Conservation (phyloP, 2,329 filamentous ascomycete species). For the Fusarium sp. region DNA sequence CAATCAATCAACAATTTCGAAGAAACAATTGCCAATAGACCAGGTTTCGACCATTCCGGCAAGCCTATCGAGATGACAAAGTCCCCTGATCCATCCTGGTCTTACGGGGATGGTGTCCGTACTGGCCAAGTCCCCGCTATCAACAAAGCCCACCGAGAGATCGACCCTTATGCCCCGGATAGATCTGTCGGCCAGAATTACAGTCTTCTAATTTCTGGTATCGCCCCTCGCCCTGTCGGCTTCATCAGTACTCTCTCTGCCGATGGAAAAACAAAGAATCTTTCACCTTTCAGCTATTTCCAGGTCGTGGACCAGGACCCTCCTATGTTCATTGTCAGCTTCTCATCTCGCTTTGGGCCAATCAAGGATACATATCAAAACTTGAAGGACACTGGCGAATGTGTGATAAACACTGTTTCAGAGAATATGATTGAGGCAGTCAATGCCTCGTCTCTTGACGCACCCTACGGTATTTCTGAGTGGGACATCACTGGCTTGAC, state of each 20-base stretch:
- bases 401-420: slow-evolving; percentile 86
- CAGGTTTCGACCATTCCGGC: slow-evolving; percentile 41
- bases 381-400: slow-evolving; percentile 76
- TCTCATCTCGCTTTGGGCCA: slow-evolving; percentile 55
- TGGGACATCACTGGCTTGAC: slow-evolving; percentile 85
- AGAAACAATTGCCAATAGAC: slow-evolving; percentile 37
- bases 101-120: slow-evolving; percentile 52
- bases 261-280: slow-evolving; percentile 74
- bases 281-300: slow-evolving; percentile 90
- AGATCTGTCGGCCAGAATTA: slow-evolving; percentile 80
- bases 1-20: slow-evolving; percentile 39
- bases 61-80: slow-evolving; percentile 43
- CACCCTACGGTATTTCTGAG: slow-evolving; percentile 80
- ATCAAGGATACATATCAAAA: slow-evolving; percentile 86
- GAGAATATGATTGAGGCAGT: slow-evolving; percentile 89
- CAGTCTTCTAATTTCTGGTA: slow-evolving; percentile 82
- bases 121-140: slow-evolving; percentile 11
- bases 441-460: slow-evolving; percentile 80
- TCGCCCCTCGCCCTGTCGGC: slow-evolving; percentile 82
- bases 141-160: slow-evolving; percentile 68
- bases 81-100: slow-evolving; percentile 60
- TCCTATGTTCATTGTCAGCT: slow-evolving; percentile 77
- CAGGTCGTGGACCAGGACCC: slow-evolving; percentile 87
- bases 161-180: slow-evolving; percentile 80
- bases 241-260: slow-evolving; percentile 63